Evolutionary conservation across 73 alveolate genomes (phyloP).

Genomic region (Tetrahymena thermophila): DNA sequence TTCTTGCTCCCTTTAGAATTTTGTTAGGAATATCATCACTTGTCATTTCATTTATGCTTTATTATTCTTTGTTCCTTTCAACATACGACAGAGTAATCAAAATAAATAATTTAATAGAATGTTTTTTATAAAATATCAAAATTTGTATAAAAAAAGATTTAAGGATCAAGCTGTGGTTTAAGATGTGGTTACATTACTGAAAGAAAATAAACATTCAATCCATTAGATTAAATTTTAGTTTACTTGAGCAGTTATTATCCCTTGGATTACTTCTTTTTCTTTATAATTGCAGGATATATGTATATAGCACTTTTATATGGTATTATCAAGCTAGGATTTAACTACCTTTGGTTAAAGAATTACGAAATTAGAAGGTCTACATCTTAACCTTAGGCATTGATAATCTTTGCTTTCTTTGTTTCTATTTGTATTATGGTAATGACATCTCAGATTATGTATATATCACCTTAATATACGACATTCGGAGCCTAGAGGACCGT

Average conservation of each 20-base stretch:
- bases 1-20: slow-evolving; percentile 69
- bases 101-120: neutral
- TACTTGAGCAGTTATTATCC: slow-evolving; percentile 49
- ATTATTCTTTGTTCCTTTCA: slow-evolving; percentile 29
- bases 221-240: slow-evolving; percentile 52
- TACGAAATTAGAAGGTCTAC: slow-evolving; percentile 51
- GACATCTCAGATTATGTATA: slow-evolving; percentile 49
- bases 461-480: slow-evolving; percentile 65
- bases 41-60: slow-evolving; percentile 27
- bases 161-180: slow-evolving; percentile 63
- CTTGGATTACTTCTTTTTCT: slow-evolving; percentile 53
- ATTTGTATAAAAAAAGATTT: slow-evolving; percentile 17
- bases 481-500: slow-evolving; percentile 46
- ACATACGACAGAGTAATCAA: slow-evolving; percentile 28
- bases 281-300: slow-evolving; percentile 41
- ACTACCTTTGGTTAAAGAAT: slow-evolving; percentile 35
- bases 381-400: slow-evolving; percentile 58
- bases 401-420: slow-evolving; percentile 43
- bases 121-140: neutral
- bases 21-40: slow-evolving; percentile 57
- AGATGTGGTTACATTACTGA: slow-evolving; percentile 63
- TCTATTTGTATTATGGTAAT: slow-evolving; percentile 56
- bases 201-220: slow-evolving; percentile 45
- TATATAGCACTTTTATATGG: slow-evolving; percentile 63
- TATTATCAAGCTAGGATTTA: slow-evolving; percentile 56